Conservation (phyloP, 2,329 filamentous ascomycete genomes). For the Neofusicoccum umdonicola region DNA sequence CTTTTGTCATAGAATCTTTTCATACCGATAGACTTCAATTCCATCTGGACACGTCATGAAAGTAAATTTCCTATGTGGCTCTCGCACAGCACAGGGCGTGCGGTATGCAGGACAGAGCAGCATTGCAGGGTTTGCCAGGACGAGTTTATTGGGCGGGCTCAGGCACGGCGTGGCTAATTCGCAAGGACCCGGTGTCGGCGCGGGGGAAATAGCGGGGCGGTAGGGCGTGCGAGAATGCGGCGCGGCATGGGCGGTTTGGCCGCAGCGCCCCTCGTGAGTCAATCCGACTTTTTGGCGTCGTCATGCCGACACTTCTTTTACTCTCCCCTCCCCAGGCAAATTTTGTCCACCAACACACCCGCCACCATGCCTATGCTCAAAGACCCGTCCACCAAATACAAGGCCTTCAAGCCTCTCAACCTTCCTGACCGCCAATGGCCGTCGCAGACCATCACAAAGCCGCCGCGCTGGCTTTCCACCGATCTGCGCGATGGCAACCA, state of each 20-base stretch:
- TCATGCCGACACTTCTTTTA: constrained; percentile 4
- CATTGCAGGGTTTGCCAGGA: neutral
- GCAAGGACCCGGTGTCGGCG: neutral
- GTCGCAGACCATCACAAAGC: constrained; percentile 74
- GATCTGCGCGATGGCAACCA: constrained; percentile 93
- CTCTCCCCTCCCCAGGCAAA: neutral
- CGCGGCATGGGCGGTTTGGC: neutral
- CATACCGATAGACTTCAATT: neutral
- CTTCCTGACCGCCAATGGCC: constrained; percentile 80
- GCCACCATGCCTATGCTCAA: constrained; percentile 57
- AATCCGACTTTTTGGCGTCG: constrained; percentile 15
- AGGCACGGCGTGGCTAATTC: neutral
- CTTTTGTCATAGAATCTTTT: neutral
- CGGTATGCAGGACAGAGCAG: neutral
- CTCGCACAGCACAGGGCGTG: neutral
- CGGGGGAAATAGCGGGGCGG: constrained; percentile 10
- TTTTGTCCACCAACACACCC: neutral
- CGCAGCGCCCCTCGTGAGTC: constrained; percentile 10
- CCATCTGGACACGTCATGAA: neutral
- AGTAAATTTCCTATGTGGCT: too few species aligned
- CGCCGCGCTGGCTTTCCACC: constrained; percentile 87
- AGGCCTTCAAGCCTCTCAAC: constrained; percentile 63
- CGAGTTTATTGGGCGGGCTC: neutral
- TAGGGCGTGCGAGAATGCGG: neutral
- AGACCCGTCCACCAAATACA: constrained; percentile 76